Percentiles rank a stretch among this genome's conserved stretches.
Evolutionary conservation across 2,329 filamentous ascomycete genomes (phyloP).

Genomic region (Chrysosporium keratinophilum): DNA sequence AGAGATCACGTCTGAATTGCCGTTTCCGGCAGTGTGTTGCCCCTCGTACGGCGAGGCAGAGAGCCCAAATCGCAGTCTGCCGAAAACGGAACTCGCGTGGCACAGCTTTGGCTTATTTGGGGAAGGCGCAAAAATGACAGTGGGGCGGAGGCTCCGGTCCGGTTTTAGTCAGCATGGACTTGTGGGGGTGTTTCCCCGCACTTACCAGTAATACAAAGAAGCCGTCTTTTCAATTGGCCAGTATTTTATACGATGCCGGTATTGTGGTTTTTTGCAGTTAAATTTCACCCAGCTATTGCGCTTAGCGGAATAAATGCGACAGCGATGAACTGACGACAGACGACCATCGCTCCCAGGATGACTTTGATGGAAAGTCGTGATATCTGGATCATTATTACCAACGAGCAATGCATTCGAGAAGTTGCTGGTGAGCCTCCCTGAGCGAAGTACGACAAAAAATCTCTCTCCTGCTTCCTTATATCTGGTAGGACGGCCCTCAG

Average conservation of each 20-base stretch:
- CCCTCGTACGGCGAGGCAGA: neutral
- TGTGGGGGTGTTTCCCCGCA: neutral
- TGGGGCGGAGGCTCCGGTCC: slow-evolving; percentile 3
- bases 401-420: too few relatives aligned
- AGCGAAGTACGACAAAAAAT: too few relatives aligned
- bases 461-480: too few relatives aligned
- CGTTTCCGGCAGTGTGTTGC: neutral
- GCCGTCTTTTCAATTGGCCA: neutral
- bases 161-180: neutral
- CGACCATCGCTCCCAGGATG: neutral
- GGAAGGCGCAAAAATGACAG: neutral
- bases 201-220: neutral
- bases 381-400: too few relatives aligned
- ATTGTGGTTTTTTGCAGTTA: neutral
- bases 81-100: neutral
- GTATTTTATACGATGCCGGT: neutral
- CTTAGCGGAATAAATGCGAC: too few relatives aligned
- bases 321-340: neutral
- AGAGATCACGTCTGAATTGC: neutral
- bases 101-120: neutral
- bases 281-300: neutral
- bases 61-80: neutral
- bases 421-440: too few relatives aligned
- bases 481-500: too few relatives aligned
- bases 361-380: too few relatives aligned